Percentiles rank a stretch among this genome's conserved stretches.
Evolutionary conservation across 176 grass and related monocot species (phyloP).

Genomic region (Otatea glauca): DNA sequence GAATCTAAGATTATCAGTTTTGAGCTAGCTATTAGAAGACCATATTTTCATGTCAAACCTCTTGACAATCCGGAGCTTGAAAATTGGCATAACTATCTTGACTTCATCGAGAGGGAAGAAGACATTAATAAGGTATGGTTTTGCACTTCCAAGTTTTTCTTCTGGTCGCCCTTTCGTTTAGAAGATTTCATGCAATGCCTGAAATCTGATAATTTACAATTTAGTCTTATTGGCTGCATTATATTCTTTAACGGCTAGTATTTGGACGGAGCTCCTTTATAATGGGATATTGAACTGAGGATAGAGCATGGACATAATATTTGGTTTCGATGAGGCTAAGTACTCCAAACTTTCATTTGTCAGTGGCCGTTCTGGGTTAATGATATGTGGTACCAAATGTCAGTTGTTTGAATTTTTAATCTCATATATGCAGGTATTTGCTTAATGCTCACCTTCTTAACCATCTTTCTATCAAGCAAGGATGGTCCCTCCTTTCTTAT

Average conservation of each 20-base stretch:
- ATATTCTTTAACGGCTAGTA: conserved; percentile 85
- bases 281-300: conserved; percentile 97
- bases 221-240: conserved; percentile 93
- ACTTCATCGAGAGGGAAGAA: conserved; percentile 93
- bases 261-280: conserved; percentile 95
- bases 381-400: conserved; percentile 77
- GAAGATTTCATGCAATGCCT: conserved; percentile 66
- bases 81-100: conserved; percentile 99
- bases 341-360: conserved; percentile 99
- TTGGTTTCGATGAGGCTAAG: conserved; percentile 99
- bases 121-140: conserved; percentile 92
- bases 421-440: conserved; percentile 99
- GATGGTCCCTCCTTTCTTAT: conserved; percentile 87
- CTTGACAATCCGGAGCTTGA: conserved; percentile 98
- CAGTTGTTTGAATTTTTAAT: conserved; percentile 88
- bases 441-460: conserved; percentile 99
- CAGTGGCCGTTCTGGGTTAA: conserved; percentile 99
- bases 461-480: conserved; percentile 96
- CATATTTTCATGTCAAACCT: conserved; percentile 98
- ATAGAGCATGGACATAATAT: conserved; percentile 91
- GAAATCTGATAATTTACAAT: conserved; percentile 81
- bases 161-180: conserved; percentile 42
- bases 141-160: conserved; percentile 30
- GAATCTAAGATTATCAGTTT: conserved; percentile 90
- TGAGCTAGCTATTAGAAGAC: conserved; percentile 97